A percentile compares a stretch with the other conserved stretches of the same genome.
phyloP scores from a whole-genome alignment of 805 yeast species.

The Metschnikowia matae region DNA sequence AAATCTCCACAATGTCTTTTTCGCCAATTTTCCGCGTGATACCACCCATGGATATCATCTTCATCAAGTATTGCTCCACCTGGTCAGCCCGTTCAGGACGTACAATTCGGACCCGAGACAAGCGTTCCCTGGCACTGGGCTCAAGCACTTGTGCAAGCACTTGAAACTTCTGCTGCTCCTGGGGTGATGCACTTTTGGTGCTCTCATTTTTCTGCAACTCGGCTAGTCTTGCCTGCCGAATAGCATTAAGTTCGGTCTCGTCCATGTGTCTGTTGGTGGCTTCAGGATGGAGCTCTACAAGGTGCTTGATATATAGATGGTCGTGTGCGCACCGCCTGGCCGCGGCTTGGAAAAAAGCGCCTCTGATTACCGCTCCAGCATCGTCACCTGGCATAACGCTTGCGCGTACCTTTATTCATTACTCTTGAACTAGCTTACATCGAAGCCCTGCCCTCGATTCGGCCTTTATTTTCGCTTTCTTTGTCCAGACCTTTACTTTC shows the following conservation, averaged over 20 bases:
- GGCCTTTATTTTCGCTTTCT: neutral
- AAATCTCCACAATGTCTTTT: conserved; percentile 73
- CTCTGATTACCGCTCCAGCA: neutral
- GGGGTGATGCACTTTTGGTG: conserved; percentile 12
- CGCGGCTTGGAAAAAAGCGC: conserved; percentile 3
- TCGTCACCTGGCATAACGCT: neutral
- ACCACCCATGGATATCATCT: conserved; percentile 73
- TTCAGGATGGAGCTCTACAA: no score
- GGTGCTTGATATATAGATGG: neutral
- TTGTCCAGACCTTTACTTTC: neutral
- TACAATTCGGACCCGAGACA: conserved; percentile 81
- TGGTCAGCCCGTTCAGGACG: conserved; percentile 87
- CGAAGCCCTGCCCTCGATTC: neutral
- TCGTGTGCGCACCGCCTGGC: conserved; percentile 1
- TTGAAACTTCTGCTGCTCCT: conserved; percentile 37
- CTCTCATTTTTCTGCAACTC: conserved; percentile 66
- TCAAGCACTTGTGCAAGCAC: conserved; percentile 68
- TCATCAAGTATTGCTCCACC: conserved; percentile 75
- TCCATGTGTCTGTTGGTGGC: conserved; percentile 50
- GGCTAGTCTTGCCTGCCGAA: conserved; percentile 86
- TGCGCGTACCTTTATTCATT: neutral
- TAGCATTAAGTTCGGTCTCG: conserved; percentile 81
- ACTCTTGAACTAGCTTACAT: neutral
- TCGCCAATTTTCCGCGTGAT: conserved; percentile 72
- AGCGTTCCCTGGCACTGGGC: conserved; percentile 80